Evolutionary conservation across 129 eudicot species (phyloP).

Genomic region (Centella asiatica): DNA sequence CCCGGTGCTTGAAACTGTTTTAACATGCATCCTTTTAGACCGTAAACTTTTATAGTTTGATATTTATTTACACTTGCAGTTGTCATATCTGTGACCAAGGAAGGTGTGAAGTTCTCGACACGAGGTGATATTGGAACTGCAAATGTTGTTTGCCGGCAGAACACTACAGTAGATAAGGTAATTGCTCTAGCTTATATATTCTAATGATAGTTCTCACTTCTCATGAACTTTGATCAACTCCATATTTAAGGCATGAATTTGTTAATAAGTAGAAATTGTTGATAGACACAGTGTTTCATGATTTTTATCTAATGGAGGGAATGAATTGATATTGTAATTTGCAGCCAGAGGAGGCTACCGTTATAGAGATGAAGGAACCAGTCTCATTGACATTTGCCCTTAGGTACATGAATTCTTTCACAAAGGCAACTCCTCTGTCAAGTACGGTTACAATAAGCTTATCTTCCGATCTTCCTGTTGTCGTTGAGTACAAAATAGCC

Average conservation of each 20-base stretch:
- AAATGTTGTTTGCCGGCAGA: constrained; percentile 78
- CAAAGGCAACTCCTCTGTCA: constrained; percentile 80
- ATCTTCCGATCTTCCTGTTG: constrained; percentile 92
- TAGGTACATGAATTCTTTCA: constrained; percentile 90
- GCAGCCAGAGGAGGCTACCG: constrained; percentile 91
- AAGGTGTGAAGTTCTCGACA: constrained; percentile 89
- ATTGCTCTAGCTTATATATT: not conserved
- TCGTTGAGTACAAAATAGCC: constrained; percentile 86
- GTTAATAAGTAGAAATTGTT: not conserved
- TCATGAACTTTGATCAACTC: not conserved
- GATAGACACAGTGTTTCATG: too few relatives aligned
- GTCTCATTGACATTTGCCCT: constrained; percentile 89
- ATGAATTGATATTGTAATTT: constrained; percentile 5
- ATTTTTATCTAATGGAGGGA: not conserved
- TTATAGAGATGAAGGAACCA: constrained; percentile 95
- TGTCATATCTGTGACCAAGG: constrained; percentile 91
- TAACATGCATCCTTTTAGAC: not conserved
- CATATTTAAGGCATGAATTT: not conserved
- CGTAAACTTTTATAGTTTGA: not conserved
- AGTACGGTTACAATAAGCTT: constrained; percentile 66
- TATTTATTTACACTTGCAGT: constrained; percentile 38
- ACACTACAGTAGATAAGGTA: constrained; percentile 84
- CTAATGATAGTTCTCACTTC: not conserved
- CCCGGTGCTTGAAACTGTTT: not conserved
- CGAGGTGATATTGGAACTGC: constrained; percentile 96